Evolutionary conservation across 108 stramenopile genomes (phyloP).

Genomic region (Fistulifera solaris): DNA sequence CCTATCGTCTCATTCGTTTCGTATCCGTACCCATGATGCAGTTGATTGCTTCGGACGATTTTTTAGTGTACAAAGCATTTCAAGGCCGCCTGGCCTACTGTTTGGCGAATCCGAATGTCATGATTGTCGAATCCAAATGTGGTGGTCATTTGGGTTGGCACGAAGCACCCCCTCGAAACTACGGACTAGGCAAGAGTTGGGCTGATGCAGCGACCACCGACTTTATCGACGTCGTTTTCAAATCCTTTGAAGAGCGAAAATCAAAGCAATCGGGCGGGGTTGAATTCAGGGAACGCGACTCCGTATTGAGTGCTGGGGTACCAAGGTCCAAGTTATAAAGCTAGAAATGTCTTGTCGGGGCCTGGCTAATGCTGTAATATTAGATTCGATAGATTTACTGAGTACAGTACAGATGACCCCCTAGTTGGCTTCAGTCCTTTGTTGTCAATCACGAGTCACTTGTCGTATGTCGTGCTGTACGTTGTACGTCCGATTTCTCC

Average conservation of each 20-base stretch:
- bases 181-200: conserved; percentile 63
- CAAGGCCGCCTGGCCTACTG: conserved; percentile 45
- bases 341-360: too few relatives aligned
- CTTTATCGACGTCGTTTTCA: conserved; percentile 66
- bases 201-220: conserved; percentile 70
- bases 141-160: conserved; percentile 87
- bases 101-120: conserved; percentile 70
- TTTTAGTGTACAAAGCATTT: conserved; percentile 52
- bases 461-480: too few relatives aligned
- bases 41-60: conserved; percentile 71
- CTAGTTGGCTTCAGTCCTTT: too few relatives aligned
- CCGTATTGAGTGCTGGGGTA: too few relatives aligned
- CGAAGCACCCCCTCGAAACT: conserved; percentile 43
- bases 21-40: conserved; percentile 70
- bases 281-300: too few relatives aligned
- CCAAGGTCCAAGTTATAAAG: too few relatives aligned
- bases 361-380: too few relatives aligned
- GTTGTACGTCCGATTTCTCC: too few relatives aligned
- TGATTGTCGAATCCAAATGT: conserved; percentile 72
- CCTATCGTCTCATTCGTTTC: conserved; percentile 50
- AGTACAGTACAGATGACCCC: too few relatives aligned
- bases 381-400: too few relatives aligned
- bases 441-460: too few relatives aligned
- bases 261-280: background rate
- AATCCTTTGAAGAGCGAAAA: conserved; percentile 2